phyloP scores from a whole-genome alignment of 805 yeast species.

The Candida arabinofermentans region DNA sequence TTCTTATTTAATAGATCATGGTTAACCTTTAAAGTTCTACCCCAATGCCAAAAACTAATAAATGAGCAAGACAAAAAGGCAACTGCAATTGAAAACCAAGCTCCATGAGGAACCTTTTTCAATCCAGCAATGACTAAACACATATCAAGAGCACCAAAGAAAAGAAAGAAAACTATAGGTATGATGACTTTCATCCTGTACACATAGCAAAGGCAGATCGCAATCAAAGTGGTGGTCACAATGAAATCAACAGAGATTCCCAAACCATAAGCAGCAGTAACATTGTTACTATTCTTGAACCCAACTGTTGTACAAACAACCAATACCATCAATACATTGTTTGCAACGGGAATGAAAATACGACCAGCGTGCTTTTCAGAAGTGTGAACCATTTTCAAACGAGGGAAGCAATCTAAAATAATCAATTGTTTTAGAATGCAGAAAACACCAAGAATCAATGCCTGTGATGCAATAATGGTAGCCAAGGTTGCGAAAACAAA shows the following conservation, averaged over 20 bases:
- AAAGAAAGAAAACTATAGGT: slow-evolving; percentile 32
- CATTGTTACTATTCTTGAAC: slow-evolving; percentile 43
- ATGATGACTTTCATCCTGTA: slow-evolving; percentile 35
- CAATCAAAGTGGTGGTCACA: slow-evolving; percentile 45
- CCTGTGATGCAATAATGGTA: slow-evolving; percentile 59
- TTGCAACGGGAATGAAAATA: slow-evolving; percentile 49
- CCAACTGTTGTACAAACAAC: slow-evolving; percentile 50
- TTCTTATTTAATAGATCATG: slow-evolving; percentile 29
- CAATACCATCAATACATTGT: slow-evolving; percentile 47
- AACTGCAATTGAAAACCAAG: slow-evolving; percentile 56
- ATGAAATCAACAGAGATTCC: slow-evolving; percentile 54
- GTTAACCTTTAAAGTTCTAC: slow-evolving; percentile 36
- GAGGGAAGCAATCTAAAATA: slow-evolving; percentile 51
- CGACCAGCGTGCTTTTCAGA: slow-evolving; percentile 44
- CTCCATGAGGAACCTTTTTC: slow-evolving; percentile 53
- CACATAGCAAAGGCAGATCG: slow-evolving; percentile 44
- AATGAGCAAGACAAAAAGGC: slow-evolving; percentile 35
- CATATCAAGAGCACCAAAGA: slow-evolving; percentile 46
- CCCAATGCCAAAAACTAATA: slow-evolving; percentile 47
- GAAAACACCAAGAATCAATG: slow-evolving; percentile 53
- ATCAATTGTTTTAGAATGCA: slow-evolving; percentile 50
- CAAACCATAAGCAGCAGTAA: slow-evolving; percentile 59
- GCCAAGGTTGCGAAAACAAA: slow-evolving; percentile 51
- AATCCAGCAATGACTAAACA: slow-evolving; percentile 44
- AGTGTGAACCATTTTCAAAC: slow-evolving; percentile 41